phyloP scores from a whole-genome alignment of 2,329 filamentous ascomycete genomes.

The Xylariales sp. region DNA sequence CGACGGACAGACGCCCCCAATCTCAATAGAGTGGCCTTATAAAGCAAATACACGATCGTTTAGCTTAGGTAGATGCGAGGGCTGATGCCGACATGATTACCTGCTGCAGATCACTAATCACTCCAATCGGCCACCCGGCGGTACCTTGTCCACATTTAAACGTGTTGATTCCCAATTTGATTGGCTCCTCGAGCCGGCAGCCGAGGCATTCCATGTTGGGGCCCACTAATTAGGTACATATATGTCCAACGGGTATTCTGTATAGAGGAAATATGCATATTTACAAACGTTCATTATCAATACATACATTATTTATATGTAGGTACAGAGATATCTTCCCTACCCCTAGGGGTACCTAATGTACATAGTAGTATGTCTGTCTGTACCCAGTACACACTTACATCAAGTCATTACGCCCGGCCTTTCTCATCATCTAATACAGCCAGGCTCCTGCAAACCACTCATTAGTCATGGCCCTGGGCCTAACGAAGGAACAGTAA shows the following conservation, averaged over 20 bases:
- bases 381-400: background rate
- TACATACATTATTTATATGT: background rate
- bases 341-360: background rate
- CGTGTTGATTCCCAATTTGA: background rate
- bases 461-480: slow-evolving; percentile 7
- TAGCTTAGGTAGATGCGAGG: background rate
- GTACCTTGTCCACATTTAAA: background rate
- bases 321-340: background rate
- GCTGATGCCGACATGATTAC: background rate
- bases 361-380: background rate
- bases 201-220: slow-evolving; percentile 1
- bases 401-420: too few species aligned
- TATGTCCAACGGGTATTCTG: too few species aligned
- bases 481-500: background rate
- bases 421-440: slow-evolving; percentile 36
- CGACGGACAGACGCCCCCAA: background rate
- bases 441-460: slow-evolving; percentile 46
- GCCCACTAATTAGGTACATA: background rate
- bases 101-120: slow-evolving; percentile 9
- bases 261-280: too few species aligned
- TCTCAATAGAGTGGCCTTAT: background rate
- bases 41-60: background rate
- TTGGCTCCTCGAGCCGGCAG: background rate
- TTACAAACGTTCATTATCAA: background rate
- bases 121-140: background rate